Evolutionary conservation across 352 stramenopile genomes (phyloP).

Genomic region (Pythium chondricola): DNA sequence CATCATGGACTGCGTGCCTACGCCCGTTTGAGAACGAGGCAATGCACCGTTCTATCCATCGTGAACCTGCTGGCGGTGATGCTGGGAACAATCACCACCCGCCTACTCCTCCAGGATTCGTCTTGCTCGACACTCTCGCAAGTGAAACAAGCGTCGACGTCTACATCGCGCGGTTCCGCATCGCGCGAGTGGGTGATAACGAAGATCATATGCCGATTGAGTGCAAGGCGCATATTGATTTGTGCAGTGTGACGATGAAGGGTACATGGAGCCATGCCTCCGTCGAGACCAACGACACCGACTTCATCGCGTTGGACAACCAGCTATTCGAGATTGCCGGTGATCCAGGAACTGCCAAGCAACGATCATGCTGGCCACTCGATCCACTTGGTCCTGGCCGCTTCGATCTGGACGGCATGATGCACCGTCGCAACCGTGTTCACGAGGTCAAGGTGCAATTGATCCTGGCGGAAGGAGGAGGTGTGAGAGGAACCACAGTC

Average conservation of each 20-base stretch:
- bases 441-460: too few relatives aligned
- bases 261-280: neutral
- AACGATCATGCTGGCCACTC: neutral
- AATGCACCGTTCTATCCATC: too few relatives aligned
- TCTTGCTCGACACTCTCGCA: too few relatives aligned
- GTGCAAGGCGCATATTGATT: neutral
- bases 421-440: too few relatives aligned
- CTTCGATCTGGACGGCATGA: neutral
- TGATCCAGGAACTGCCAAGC: neutral
- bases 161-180: neutral
- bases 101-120: too few relatives aligned
- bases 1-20: neutral
- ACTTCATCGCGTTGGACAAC: neutral
- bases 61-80: too few relatives aligned
- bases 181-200: neutral
- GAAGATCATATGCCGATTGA: neutral
- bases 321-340: neutral
- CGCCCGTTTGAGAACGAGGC: neutral
- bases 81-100: too few relatives aligned
- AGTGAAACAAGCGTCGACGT: neutral
- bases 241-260: neutral
- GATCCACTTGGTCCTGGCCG: neutral
- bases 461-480: neutral
- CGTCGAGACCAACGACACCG: neutral
- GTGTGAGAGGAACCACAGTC: neutral